phyloP scores from a whole-genome alignment of 495 filamentous ascomycete species.

The Xylaria nigripes region DNA sequence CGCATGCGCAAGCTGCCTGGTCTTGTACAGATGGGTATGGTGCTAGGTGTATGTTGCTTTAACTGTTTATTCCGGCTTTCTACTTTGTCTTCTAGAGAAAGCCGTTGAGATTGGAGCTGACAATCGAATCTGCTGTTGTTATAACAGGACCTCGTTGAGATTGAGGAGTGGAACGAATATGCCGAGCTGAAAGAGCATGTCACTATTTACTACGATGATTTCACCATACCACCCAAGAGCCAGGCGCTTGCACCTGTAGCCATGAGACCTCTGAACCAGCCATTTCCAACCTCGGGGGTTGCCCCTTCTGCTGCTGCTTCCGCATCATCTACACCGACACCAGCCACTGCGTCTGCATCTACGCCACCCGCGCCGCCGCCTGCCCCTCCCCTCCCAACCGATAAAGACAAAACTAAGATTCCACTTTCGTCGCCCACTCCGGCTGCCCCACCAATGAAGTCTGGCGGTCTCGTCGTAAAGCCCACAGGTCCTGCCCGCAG shows the following conservation, averaged over 20 bases:
- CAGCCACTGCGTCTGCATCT: constrained; percentile 27
- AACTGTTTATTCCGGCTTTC: background rate
- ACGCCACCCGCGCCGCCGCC: constrained; percentile 16
- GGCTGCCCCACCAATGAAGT: constrained; percentile 12
- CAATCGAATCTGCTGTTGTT: background rate
- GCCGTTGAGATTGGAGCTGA: background rate
- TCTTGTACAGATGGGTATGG: constrained; percentile 75
- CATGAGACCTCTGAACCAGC: constrained; percentile 12
- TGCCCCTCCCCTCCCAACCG: constrained; percentile 18
- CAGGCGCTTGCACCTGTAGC: constrained; percentile 27
- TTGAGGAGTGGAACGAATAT: constrained; percentile 99
- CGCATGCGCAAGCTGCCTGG: constrained; percentile 77
- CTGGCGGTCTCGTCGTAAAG: constrained; percentile 14
- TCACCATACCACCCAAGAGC: constrained; percentile 38
- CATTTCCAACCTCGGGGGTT: constrained; percentile 23
- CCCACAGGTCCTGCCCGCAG: constrained; percentile 46
- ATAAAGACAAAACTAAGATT: constrained; percentile 14
- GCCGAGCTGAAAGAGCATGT: constrained; percentile 86
- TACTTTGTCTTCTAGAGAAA: background rate
- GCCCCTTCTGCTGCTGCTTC: constrained; percentile 23
- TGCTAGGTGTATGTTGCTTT: constrained; percentile 66
- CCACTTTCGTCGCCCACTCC: constrained; percentile 8
- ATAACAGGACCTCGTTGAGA: constrained; percentile 74
- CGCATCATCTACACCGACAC: constrained; percentile 32
- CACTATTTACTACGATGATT: constrained; percentile 48